Evolutionary conservation across 768 basidiomycete species (phyloP), one percentile per base, ranked within the genome.

Genomic region (Suillus sp.): DNA sequence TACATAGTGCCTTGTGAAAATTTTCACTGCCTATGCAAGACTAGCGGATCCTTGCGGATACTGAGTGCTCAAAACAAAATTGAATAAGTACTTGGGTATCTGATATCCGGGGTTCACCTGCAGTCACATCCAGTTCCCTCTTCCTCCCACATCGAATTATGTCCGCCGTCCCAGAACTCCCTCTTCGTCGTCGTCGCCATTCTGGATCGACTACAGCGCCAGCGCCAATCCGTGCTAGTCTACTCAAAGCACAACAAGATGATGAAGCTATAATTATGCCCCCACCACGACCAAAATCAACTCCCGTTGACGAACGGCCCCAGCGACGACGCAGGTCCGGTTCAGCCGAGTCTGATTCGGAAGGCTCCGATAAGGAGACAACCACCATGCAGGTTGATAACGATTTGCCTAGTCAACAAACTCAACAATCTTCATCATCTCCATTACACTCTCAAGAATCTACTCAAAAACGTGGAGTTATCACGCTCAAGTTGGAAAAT

Each of bases 231-330:
- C 66, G 54, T 37, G 56, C 63, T 18, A 34, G 66, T 20, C 65
- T 66, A 60, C 72, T 59, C 60, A 64, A 53, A 62, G 13, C 56
- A 51, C 70, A 67, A 59, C 68, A 65, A 64, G 60, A 64, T 37
- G 65, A 61, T n/a, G 71, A 75, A 45, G 27, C 62, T 51, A 63
- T 66, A 8, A 68, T 84, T 27, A 69, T 78, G 1, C 84, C 86
- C 7, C 87, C 86, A 8, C 89, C 87, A 4, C 83, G 90, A 22
- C 90, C 90, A 22, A 90, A 92, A 72, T 90, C 88, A 16, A 89
- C 90, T 0, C 90, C 90, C 2, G 81, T 78, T 10, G 78, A 86
- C 34, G 87, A 90, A 68, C 82, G 88, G 4, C 83, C 82, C 1
- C 77, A 77, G 6, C 81, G 77, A 56, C 80, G 79, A 50, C 78